A percentile compares a stretch with the other conserved stretches of the same genome.
These are phyloP conservation scores for Neoarthrinium moseri DNA, from an alignment of 2,329 filamentous ascomycete species.

Conservation along the genomic window DNA sequence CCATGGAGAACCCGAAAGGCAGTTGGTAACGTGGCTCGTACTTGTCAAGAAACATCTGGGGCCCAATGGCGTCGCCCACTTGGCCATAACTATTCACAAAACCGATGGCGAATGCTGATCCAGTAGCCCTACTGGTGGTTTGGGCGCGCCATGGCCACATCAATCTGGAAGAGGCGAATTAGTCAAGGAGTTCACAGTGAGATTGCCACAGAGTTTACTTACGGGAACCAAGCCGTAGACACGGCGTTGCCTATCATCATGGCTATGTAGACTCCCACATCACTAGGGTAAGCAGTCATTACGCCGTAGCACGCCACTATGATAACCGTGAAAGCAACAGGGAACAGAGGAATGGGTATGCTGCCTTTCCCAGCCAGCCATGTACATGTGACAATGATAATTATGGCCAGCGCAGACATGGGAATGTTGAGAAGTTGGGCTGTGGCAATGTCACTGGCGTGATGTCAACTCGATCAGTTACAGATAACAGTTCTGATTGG, in stretches of 20 bases:
- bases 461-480: not conserved
- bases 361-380: not conserved
- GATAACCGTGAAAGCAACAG: not conserved
- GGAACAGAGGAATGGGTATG: not conserved
- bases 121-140: not conserved
- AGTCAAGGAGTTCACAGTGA: too few relatives aligned
- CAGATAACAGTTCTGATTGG: not conserved
- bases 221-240: not conserved
- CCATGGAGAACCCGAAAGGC: not conserved
- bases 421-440: not conserved
- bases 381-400: not conserved
- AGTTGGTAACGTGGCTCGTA: not conserved
- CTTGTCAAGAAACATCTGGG: not conserved
- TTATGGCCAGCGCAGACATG: not conserved
- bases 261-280: not conserved
- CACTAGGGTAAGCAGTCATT: not conserved
- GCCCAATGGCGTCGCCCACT: not conserved
- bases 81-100: not conserved
- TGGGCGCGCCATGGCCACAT: not conserved
- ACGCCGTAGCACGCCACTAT: not conserved
- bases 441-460: not conserved
- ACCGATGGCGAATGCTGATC: not conserved
- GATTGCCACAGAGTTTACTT: too few relatives aligned
- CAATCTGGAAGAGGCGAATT: too few relatives aligned
- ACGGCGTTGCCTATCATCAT: not conserved